Base-by-base conservation (phyloP, 164 flowering plant genomes). In the Tinospora cordifolia region DNA sequence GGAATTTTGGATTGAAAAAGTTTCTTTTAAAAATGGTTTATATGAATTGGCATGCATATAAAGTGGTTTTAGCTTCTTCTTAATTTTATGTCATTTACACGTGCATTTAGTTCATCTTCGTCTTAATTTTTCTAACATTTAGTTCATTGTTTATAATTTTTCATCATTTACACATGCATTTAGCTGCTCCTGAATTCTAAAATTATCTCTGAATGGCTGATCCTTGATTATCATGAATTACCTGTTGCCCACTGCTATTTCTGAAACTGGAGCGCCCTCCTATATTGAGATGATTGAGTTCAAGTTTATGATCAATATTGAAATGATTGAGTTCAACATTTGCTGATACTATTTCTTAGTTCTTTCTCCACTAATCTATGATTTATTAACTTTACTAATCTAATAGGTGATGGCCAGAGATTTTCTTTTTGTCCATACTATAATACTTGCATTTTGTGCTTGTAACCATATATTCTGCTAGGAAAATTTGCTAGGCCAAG, bases 401-500 rank as follows among this genome's bases (percentile, higher is more conserved):
- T 25, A 13, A 21, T 39, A 39, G 58, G 26, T 60, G 57, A 72
- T 66, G 39, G 41, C 11, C 17, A 15, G 21, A 14, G 49, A 24
- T 14, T 66, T 24, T 60, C 60, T 26, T 15, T 8, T 30, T 36
- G 22, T 34, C 22, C 30, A 22, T 17, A 62, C 30, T 65, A 67
- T 65, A 67, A 11, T 30, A 30, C 4, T 30, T 30, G 4, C 36
- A 30, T 30, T 38, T 11, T 9, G 24, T 21, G 19, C 41, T 27
- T 27, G 39, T 34, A n/a, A 62, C 64, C 17, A 51, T 21, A 25
- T 70, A n/a, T 62, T 70, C 15, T 67, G 78, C 34, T 70, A 93
- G 98, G 88, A 76, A 38, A 79, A 78, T 34, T 77, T 82, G 66
- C 79, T 87, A 69, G 82, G 86, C 14, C 88, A 85, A 70, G 86